Percentiles rank a stretch among this genome's conserved stretches.
Conservation (phyloP, 1,284 basidiomycete species). For the Moesziomyces aphidis region DNA sequence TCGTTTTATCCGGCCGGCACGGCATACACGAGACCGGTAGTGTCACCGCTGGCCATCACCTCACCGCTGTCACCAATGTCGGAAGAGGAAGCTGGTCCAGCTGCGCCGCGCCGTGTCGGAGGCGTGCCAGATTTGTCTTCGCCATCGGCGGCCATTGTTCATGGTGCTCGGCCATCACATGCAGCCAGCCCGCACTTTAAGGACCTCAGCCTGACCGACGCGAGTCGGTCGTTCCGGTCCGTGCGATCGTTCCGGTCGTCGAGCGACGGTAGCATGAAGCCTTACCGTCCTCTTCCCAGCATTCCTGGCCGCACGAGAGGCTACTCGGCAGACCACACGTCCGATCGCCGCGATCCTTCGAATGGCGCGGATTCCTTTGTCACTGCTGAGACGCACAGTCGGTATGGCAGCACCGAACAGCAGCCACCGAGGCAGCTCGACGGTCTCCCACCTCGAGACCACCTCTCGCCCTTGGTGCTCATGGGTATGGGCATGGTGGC, state of each 20-base stretch:
- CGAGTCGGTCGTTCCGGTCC: slow-evolving; percentile 17
- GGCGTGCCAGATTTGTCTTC: slow-evolving; percentile 11
- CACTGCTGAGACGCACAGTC: slow-evolving; percentile 10
- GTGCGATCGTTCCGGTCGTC: slow-evolving; percentile 19
- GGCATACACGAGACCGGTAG: not conserved
- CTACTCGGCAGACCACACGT: slow-evolving; percentile 13
- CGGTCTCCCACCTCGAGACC: slow-evolving; percentile 13
- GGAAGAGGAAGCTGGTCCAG: slow-evolving; percentile 6
- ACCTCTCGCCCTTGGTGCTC: slow-evolving; percentile 19
- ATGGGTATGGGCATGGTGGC: slow-evolving; percentile 25
- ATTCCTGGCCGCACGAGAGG: slow-evolving; percentile 3
- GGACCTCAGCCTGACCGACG: not conserved
- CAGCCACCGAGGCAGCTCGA: not conserved
- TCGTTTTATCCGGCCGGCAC: slow-evolving; percentile 15
- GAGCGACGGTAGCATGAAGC: slow-evolving; percentile 16
- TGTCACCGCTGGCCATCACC: not conserved
- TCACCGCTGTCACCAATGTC: slow-evolving; percentile 16
- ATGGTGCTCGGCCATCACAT: not conserved
- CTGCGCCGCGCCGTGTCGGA: slow-evolving; percentile 13
- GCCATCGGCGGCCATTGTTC: not conserved
- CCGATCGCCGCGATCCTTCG: slow-evolving; percentile 4
- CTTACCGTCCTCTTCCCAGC: slow-evolving; percentile 10
- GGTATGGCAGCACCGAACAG: slow-evolving; percentile 1
- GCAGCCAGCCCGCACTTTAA: not conserved
- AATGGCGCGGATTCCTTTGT: slow-evolving; percentile 9